Evolutionary conservation across 805 yeast species (phyloP).

Genomic region (Lipomyces lipofer): DNA sequence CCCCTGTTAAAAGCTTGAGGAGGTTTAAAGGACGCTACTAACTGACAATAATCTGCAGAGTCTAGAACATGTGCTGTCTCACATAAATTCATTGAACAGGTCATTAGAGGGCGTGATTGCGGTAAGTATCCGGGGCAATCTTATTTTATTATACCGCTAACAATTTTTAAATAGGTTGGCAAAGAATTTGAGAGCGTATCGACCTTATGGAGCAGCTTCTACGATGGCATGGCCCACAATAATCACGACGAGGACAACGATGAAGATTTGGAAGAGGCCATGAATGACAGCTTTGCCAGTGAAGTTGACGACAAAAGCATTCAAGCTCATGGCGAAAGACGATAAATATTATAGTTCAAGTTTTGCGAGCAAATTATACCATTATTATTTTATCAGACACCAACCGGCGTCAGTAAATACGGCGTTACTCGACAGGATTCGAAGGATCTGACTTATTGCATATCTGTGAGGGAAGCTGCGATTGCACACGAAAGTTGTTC

Average conservation of each 20-base stretch:
- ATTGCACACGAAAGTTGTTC: too few species aligned
- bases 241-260: slow-evolving; percentile 14
- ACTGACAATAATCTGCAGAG: slow-evolving; percentile 24
- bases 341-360: too few species aligned
- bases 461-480: too few species aligned
- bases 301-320: background rate
- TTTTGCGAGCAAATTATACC: too few species aligned
- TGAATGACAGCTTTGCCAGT: background rate
- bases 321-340: too few species aligned
- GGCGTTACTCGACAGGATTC: too few species aligned
- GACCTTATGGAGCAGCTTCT: slow-evolving; percentile 67
- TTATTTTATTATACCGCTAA: too few species aligned
- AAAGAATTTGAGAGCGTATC: slow-evolving; percentile 73
- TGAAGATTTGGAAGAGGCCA: slow-evolving; percentile 13
- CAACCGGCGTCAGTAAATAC: too few species aligned
- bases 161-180: slow-evolving; percentile 46
- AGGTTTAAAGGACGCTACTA: background rate
- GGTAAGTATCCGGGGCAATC: slow-evolving; percentile 40
- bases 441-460: too few species aligned
- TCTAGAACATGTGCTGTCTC: slow-evolving; percentile 65
- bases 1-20: background rate
- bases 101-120: slow-evolving; percentile 66
- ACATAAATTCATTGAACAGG: slow-evolving; percentile 64
- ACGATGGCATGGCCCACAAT: slow-evolving; percentile 45
- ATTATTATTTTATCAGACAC: too few species aligned